Evolutionary conservation across 176 grass and related monocot genomes (phyloP).

Genomic region (Cocos nucifera): DNA sequence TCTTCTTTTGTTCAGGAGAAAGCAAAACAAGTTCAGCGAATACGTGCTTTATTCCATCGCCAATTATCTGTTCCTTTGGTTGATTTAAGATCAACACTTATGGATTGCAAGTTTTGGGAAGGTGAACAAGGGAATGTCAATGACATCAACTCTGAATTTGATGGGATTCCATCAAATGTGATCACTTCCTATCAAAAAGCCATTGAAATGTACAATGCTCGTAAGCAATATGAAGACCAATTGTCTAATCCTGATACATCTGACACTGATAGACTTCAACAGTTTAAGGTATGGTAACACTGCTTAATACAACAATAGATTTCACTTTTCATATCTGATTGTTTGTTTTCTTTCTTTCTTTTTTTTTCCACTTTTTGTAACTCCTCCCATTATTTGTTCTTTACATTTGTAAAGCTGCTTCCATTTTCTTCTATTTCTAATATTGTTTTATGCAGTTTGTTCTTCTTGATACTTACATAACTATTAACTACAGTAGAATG

Average conservation of each 20-base stretch:
- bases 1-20: conserved; percentile 38
- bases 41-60: conserved; percentile 67
- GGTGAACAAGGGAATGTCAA: conserved; percentile 72
- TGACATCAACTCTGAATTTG: conserved; percentile 43
- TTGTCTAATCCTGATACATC: conserved; percentile 29
- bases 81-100: conserved; percentile 55
- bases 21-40: conserved; percentile 55
- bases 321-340: not conserved
- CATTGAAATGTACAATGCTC: conserved; percentile 57
- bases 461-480: too few species aligned
- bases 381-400: too few species aligned
- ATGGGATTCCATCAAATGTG: conserved; percentile 68
- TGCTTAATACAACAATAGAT: not conserved
- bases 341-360: conserved; percentile 5
- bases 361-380: not conserved
- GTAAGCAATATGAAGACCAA: conserved; percentile 76
- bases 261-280: conserved; percentile 59
- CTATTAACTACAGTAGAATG: too few species aligned
- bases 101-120: conserved; percentile 86
- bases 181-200: conserved; percentile 61
- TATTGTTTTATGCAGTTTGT: too few species aligned
- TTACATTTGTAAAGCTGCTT: too few species aligned
- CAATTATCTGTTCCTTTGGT: conserved; percentile 83
- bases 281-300: conserved; percentile 47
- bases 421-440: too few species aligned